Base-by-base conservation (phyloP, 495 filamentous ascomycete genomes). In the Chaetomium tenue region DNA sequence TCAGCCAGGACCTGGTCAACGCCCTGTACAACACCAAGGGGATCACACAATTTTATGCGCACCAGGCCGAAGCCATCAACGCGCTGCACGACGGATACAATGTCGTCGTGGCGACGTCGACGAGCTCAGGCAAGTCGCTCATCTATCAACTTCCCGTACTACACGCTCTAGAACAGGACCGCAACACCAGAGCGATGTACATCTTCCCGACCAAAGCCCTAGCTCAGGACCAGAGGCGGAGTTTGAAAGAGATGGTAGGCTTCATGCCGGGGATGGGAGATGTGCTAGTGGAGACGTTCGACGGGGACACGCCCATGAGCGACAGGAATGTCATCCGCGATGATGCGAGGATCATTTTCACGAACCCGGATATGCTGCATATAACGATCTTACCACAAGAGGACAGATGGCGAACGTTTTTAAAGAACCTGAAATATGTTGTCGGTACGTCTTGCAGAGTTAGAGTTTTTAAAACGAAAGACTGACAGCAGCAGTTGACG, bases 161-260 rank as follows among this genome's bases (percentile, higher is more conserved):
- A 28, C 88, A 96, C 72, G 90, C 88, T 30, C 81, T 99, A 13
- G 93, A 98, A 75, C 79, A 84, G 50, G 90, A 97, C 67, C 74
- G 70, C 5, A 81, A 88, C 53, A 89, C 91, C 50, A 80, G 93
- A 68, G 93, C 94, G 12, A 91, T 99, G 88, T 98, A 97, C 72
- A 97, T 99, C 25, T 99, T 98, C 65, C 94, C 94, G 1, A 99
- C 94, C 3, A 99, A 99, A 77, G 94, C 94, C 13, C 80, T 99
- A 16, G 94, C 94, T 3, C 94, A 99, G 74, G 94, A 98, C 76
- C 94, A 99, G 75, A 86, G 86, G 70, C 83, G 94, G 63, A 96
- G 93, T 69, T 81, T 98, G 74, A 88, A 89, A 69, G 91, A 96
- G 52, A 78, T 99, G 62, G 77, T 98, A 51, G 75, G 82, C 22